Conservation (phyloP, 495 filamentous ascomycete genomes). For the Penicillium lagena region DNA sequence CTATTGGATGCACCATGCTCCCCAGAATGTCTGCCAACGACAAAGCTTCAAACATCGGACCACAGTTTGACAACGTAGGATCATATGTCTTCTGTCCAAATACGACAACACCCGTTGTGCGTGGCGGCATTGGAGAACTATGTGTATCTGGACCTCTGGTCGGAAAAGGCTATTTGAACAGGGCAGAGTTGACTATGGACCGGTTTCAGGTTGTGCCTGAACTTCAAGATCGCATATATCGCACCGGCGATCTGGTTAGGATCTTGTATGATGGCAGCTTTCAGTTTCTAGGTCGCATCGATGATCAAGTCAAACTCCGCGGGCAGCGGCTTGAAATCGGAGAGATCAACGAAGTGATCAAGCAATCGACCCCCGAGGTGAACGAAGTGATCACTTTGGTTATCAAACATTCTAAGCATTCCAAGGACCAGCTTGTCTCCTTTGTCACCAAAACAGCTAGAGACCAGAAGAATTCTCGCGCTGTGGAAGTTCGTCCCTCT, state of each 20-base stretch:
- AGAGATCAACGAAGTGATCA: constrained; percentile 59
- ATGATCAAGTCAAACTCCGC: constrained; percentile 75
- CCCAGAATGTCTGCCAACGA: constrained; percentile 63
- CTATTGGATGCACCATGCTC: constrained; percentile 75
- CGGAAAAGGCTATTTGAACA: constrained; percentile 80
- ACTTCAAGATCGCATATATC: constrained; percentile 34
- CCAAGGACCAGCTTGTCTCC: constrained; percentile 35
- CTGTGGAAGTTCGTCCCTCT: constrained; percentile 8
- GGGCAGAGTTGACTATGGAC: constrained; percentile 46
- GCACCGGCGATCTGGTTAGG: constrained; percentile 44
- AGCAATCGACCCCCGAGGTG: constrained; percentile 21
- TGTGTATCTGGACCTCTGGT: constrained; percentile 83
- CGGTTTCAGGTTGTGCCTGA: constrained; percentile 33
- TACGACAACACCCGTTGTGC: constrained; percentile 60
- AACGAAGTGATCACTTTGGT: constrained; percentile 37
- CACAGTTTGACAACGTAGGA: constrained; percentile 74
- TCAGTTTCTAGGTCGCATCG: constrained; percentile 65
- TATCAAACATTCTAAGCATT: constrained; percentile 35
- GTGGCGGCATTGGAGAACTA: constrained; percentile 79
- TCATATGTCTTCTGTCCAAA: constrained; percentile 70
- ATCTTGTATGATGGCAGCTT: constrained; percentile 40
- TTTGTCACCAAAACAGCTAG: constrained; percentile 19
- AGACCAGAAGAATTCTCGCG: constrained; percentile 6
- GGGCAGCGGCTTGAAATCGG: constrained; percentile 72
- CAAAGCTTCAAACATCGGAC: constrained; percentile 78